These are phyloP conservation scores for Pneumocystis jirovecii DNA, from an alignment of 1,139 yeast genomes.

Conservation along the genomic window DNA sequence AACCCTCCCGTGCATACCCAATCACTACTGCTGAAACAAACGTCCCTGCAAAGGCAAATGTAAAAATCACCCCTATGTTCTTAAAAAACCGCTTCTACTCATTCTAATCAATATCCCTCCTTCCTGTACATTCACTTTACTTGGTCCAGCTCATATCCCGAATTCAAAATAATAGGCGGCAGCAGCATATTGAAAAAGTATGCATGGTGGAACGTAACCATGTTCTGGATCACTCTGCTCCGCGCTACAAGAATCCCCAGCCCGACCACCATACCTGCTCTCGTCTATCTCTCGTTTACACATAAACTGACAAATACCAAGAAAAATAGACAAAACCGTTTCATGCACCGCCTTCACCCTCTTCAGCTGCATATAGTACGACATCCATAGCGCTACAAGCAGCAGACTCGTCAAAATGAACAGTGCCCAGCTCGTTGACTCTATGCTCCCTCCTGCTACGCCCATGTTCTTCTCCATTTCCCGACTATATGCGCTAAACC, in stretches of 20 bases:
- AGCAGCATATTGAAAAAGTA: slow-evolving; percentile 85
- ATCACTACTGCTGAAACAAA: slow-evolving; percentile 79
- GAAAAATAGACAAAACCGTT: slow-evolving; percentile 85
- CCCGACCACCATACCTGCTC: slow-evolving; percentile 46
- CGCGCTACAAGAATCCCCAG: slow-evolving; percentile 77
- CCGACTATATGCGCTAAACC: not conserved
- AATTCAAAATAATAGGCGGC: slow-evolving; percentile 91
- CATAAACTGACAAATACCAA: slow-evolving; percentile 42
- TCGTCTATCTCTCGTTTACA: not conserved
- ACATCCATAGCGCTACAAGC: slow-evolving; percentile 85
- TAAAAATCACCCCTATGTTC: slow-evolving; percentile 77
- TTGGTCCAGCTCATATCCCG: slow-evolving; percentile 93
- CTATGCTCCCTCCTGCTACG: slow-evolving; percentile 50
- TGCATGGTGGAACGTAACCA: slow-evolving; percentile 85
- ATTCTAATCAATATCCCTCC: not conserved
- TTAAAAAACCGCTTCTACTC: slow-evolving; percentile 64
- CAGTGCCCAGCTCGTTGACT: slow-evolving; percentile 87
- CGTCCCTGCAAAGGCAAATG: slow-evolving; percentile 96
- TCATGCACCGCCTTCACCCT: slow-evolving; percentile 91
- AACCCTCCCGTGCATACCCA: slow-evolving; percentile 30
- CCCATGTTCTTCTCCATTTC: slow-evolving; percentile 31
- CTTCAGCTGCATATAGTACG: slow-evolving; percentile 80
- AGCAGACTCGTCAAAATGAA: slow-evolving; percentile 69
- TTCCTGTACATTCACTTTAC: slow-evolving; percentile 1
- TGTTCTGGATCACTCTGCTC: slow-evolving; percentile 93